These are phyloP conservation scores for Moringa oleifera DNA, from an alignment of 345 rosid genomes.

Conservation along the genomic window DNA sequence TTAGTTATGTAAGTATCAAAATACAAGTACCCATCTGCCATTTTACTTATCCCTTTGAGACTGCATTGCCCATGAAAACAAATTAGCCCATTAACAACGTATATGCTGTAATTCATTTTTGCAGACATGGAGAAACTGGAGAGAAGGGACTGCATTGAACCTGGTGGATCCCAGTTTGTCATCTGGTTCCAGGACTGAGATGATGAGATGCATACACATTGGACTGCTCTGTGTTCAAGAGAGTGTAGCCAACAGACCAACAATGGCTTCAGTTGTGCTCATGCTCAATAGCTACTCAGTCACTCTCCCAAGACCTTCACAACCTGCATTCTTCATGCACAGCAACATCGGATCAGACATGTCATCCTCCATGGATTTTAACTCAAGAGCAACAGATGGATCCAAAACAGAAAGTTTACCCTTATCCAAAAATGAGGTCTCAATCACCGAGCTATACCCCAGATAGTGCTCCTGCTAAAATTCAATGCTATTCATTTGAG, in stretches of 20 bases:
- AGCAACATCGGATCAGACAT: slow-evolving; percentile 7
- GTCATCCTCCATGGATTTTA: neutral
- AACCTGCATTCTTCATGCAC: slow-evolving; percentile 34
- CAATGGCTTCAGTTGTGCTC: slow-evolving; percentile 37
- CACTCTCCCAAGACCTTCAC: slow-evolving; percentile 32
- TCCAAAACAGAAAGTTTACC: neutral
- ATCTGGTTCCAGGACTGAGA: slow-evolving; percentile 23
- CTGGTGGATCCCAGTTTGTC: slow-evolving; percentile 34
- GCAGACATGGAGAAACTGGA: slow-evolving; percentile 58
- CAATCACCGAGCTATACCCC: slow-evolving; percentile 23
- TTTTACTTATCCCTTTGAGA: neutral
- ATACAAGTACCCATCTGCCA: too few species aligned
- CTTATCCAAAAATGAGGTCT: slow-evolving; percentile 4
- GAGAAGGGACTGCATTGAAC: slow-evolving; percentile 23
- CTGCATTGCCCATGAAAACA: too few species aligned
- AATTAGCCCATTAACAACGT: too few species aligned
- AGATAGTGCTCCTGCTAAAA: too few species aligned
- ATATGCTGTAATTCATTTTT: neutral
- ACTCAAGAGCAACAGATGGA: neutral
- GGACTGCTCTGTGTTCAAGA: slow-evolving; percentile 58
- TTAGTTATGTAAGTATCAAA: slow-evolving; percentile 28
- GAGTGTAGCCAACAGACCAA: slow-evolving; percentile 31
- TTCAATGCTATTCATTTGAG: too few species aligned
- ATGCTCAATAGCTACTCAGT: slow-evolving; percentile 43
- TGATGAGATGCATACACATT: slow-evolving; percentile 46